Evolutionary conservation across 768 basidiomycete species (phyloP).

Genomic region (Trametes coccinea): DNA sequence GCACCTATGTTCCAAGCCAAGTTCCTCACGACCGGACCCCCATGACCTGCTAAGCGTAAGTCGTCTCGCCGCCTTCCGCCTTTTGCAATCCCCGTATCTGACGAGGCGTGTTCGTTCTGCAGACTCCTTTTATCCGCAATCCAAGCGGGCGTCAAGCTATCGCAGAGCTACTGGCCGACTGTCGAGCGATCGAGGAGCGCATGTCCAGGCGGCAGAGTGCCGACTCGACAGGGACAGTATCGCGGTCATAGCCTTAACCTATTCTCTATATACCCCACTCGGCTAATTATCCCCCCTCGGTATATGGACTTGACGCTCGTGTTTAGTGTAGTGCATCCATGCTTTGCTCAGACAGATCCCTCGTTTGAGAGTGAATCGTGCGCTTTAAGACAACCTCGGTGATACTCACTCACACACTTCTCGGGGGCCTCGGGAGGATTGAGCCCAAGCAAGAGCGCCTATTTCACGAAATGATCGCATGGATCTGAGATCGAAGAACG

Average conservation of each 20-base stretch:
- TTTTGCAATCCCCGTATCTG: background rate
- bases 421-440: no score
- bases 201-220: slow-evolving; percentile 28
- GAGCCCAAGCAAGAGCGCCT: no score
- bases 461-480: no score
- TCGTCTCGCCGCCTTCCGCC: background rate
- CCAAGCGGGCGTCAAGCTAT: slow-evolving; percentile 71
- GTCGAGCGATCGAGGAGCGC: slow-evolving; percentile 62
- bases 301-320: slow-evolving; percentile 17
- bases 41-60: slow-evolving; percentile 60
- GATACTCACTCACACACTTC: no score
- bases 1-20: slow-evolving; percentile 62
- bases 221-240: slow-evolving; percentile 31
- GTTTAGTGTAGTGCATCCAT: slow-evolving; percentile 22
- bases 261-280: slow-evolving; percentile 25
- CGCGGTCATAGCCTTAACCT: slow-evolving; percentile 29
- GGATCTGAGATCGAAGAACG: background rate
- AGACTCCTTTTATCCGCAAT: slow-evolving; percentile 68
- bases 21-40: slow-evolving; percentile 54
- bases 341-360: slow-evolving; percentile 11
- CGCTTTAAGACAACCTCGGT: no score
- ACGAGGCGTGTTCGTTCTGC: background rate
- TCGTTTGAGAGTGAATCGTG: no score
- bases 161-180: slow-evolving; percentile 63
- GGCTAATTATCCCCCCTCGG: slow-evolving; percentile 24